Conservation (phyloP, 306 rosid genomes). For the Vigna unguiculata region DNA sequence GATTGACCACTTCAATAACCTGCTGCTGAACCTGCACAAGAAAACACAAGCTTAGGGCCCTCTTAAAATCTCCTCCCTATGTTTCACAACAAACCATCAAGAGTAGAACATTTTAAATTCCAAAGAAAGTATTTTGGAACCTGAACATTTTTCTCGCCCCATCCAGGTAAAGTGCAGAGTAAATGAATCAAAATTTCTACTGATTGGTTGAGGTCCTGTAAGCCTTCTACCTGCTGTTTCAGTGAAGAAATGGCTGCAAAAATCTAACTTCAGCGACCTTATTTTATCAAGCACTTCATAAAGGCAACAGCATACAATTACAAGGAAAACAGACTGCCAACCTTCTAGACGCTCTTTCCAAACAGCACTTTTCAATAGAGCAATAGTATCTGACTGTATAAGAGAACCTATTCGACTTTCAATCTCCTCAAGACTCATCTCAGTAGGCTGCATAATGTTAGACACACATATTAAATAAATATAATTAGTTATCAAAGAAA, state of each 20-base stretch:
- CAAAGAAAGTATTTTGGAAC: constrained; percentile 51
- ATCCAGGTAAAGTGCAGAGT: constrained; percentile 90
- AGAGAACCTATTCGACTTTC: constrained; percentile 89
- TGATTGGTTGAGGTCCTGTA: constrained; percentile 69
- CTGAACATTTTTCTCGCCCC: constrained; percentile 99
- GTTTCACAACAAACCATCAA: constrained; percentile 24
- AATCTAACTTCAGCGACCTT: constrained; percentile 34
- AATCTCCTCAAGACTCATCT: constrained; percentile 97
- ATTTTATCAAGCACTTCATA: constrained; percentile 27
- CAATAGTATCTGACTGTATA: constrained; percentile 74
- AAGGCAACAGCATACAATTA: constrained; percentile 36
- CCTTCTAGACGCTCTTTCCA: constrained; percentile 99
- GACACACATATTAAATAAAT: constrained; percentile 20
- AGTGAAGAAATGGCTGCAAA: constrained; percentile 87
- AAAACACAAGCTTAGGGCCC: constrained; percentile 35
- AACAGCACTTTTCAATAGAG: constrained; percentile 80
- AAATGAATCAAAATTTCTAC: constrained; percentile 86
- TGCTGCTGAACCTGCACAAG: constrained; percentile 94
- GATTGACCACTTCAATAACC: constrained; percentile 80
- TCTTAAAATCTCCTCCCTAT: constrained; percentile 2
- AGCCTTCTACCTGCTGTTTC: constrained; percentile 84
- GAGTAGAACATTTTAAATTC: constrained; percentile 10
- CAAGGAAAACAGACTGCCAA: constrained; percentile 44
- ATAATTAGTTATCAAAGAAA: constrained; percentile 10
- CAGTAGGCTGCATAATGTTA: constrained; percentile 72